Conservation (phyloP, 371 early-diverging fungal genomes). For the Zychaea mexicana region DNA sequence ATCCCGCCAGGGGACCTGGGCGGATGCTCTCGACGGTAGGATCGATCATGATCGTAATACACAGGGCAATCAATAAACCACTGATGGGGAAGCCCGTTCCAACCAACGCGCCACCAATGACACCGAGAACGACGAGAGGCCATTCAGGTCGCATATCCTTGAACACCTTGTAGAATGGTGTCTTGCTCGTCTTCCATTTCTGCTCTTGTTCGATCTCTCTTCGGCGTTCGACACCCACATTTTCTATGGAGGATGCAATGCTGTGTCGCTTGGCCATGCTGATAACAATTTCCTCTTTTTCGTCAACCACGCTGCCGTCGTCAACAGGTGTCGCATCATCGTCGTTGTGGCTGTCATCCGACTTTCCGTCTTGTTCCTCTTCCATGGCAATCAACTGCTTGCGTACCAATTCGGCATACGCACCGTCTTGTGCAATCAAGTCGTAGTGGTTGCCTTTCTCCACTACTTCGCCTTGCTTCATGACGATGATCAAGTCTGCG, state of each 20-base stretch:
- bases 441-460: conserved; percentile 76
- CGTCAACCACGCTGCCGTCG: background rate
- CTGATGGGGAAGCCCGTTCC: conserved; percentile 47
- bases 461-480: conserved; percentile 70
- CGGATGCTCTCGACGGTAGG: background rate
- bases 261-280: background rate
- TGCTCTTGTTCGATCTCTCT: conserved; percentile 22
- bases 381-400: conserved; percentile 49
- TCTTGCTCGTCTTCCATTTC: conserved; percentile 40
- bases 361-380: background rate
- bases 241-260: background rate
- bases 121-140: conserved; percentile 40
- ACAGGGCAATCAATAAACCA: conserved; percentile 32
- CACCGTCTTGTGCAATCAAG: conserved; percentile 49
- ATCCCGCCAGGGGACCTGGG: conserved; percentile 36
- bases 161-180: conserved; percentile 46
- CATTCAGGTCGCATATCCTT: conserved; percentile 39
- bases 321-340: background rate
- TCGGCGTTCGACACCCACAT: conserved; percentile 25
- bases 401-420: conserved; percentile 57
- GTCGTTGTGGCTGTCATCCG: background rate
- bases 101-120: conserved; percentile 46
- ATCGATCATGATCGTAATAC: conserved; percentile 11
- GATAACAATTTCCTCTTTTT: background rate
- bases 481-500: conserved; percentile 84